Percentiles rank a stretch among this genome's conserved stretches.
phyloP scores from a whole-genome alignment of 352 stramenopile species.

The Pythium aristosporum region DNA sequence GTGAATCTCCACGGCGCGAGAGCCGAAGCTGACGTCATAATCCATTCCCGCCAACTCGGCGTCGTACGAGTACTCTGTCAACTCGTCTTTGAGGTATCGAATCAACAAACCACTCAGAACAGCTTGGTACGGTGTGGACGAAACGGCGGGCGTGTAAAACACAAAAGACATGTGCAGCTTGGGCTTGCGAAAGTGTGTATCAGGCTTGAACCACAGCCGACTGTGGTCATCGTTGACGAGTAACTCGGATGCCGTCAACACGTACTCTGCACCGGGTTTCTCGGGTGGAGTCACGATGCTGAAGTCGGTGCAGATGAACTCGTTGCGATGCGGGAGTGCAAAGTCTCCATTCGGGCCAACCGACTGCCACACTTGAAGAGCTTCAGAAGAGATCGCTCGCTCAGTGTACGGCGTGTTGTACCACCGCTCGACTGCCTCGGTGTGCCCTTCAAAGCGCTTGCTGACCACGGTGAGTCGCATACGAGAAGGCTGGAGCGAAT shows the following conservation, averaged over 20 bases:
- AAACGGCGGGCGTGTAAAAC: constrained; percentile 61
- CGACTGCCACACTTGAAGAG: constrained; percentile 41
- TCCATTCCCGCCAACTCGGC: constrained; percentile 76
- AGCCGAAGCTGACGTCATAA: constrained; percentile 69
- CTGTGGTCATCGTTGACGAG: constrained; percentile 47
- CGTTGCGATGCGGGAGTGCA: constrained; percentile 61
- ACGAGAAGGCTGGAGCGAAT: constrained; percentile 41
- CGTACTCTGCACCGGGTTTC: constrained; percentile 18
- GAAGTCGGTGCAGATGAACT: constrained; percentile 82
- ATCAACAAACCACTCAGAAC: constrained; percentile 79
- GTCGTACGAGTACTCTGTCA: constrained; percentile 82
- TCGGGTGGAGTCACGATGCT: constrained; percentile 43
- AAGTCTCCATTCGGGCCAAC: constrained; percentile 35
- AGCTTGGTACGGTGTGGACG: constrained; percentile 55
- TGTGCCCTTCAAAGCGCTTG: constrained; percentile 63
- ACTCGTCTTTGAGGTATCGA: constrained; percentile 77
- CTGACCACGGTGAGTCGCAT: constrained; percentile 72
- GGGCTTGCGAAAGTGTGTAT: constrained; percentile 89
- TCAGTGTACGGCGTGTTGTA: constrained; percentile 69
- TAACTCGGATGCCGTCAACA: constrained; percentile 30
- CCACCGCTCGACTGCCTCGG: constrained; percentile 53
- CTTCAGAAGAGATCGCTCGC: constrained; percentile 27
- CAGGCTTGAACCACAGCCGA: constrained; percentile 86
- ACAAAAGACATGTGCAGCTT: constrained; percentile 88
- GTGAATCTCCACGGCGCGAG: constrained; percentile 72